Conservation (phyloP, 192 early-diverging fungal species). For the Pilaira anomala region DNA sequence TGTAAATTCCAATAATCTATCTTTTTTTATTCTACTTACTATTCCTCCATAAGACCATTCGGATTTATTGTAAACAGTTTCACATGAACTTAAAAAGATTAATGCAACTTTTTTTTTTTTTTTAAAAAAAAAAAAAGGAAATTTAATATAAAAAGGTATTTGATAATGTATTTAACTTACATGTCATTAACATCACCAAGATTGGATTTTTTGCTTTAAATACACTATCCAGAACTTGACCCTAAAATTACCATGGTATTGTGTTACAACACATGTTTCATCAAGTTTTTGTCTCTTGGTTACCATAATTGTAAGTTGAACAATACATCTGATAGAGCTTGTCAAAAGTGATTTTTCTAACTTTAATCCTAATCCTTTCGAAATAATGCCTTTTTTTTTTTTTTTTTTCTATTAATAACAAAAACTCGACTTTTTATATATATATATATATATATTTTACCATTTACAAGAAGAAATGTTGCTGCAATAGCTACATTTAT, state of each 20-base stretch:
- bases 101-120: slow-evolving; percentile 41
- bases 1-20: background rate
- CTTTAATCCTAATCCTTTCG: slow-evolving; percentile 56
- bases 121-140: background rate
- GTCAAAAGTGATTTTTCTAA: slow-evolving; percentile 64
- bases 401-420: background rate
- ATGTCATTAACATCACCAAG: slow-evolving; percentile 58
- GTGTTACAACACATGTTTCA: background rate
- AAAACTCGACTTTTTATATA: background rate
- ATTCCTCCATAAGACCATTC: slow-evolving; percentile 67
- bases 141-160: background rate
- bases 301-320: slow-evolving; percentile 77
- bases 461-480: slow-evolving; percentile 22
- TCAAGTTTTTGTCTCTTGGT: slow-evolving; percentile 18
- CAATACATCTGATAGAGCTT: slow-evolving; percentile 64
- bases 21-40: slow-evolving; percentile 38
- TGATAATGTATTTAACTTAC: slow-evolving; percentile 34
- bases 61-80: slow-evolving; percentile 68
- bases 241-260: too few species aligned
- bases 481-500: slow-evolving; percentile 28
- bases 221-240: slow-evolving; percentile 61
- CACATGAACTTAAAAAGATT: slow-evolving; percentile 58
- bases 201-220: slow-evolving; percentile 62
- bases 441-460: slow-evolving; percentile 14
- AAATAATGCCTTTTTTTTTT: slow-evolving; percentile 22